These are phyloP conservation scores for Vigna reflexopilosa DNA, from an alignment of 306 rosid species.

Conservation along the genomic window DNA sequence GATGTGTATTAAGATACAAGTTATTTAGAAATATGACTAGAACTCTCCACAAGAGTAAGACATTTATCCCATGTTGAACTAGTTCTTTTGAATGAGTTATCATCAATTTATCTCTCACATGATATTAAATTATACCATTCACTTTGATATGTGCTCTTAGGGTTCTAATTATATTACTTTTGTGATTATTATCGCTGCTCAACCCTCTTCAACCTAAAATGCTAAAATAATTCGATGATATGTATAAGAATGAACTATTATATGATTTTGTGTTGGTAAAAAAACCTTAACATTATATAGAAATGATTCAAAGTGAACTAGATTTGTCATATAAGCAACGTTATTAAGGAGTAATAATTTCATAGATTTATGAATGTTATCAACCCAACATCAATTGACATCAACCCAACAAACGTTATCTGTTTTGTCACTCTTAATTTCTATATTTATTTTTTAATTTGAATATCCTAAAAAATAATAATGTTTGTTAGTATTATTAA, in stretches of 20 bases:
- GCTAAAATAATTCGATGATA: not conserved
- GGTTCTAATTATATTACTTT: not conserved
- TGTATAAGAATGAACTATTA: slow-evolving; percentile 29
- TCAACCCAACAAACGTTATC: too few relatives aligned
- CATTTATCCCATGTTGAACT: not conserved
- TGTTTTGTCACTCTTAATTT: too few relatives aligned
- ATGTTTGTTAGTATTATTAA: too few relatives aligned
- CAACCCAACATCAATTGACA: too few relatives aligned
- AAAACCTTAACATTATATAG: slow-evolving; percentile 95
- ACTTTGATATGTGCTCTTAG: not conserved
- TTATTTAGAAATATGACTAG: not conserved
- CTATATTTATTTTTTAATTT: too few relatives aligned
- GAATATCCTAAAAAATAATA: too few relatives aligned
- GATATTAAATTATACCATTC: not conserved
- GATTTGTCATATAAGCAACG: slow-evolving; percentile 93
- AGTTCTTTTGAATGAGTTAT: not conserved
- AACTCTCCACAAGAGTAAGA: not conserved
- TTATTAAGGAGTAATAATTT: slow-evolving; percentile 76
- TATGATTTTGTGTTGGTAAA: slow-evolving; percentile 68
- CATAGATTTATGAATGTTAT: slow-evolving; percentile 89
- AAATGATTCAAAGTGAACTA: slow-evolving; percentile 83
- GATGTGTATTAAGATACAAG: not conserved
- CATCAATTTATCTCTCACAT: not conserved
- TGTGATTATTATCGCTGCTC: not conserved
- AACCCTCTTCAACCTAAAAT: not conserved